Conservation (phyloP, 257 asterid species). For the Haberlea rhodopensis region DNA sequence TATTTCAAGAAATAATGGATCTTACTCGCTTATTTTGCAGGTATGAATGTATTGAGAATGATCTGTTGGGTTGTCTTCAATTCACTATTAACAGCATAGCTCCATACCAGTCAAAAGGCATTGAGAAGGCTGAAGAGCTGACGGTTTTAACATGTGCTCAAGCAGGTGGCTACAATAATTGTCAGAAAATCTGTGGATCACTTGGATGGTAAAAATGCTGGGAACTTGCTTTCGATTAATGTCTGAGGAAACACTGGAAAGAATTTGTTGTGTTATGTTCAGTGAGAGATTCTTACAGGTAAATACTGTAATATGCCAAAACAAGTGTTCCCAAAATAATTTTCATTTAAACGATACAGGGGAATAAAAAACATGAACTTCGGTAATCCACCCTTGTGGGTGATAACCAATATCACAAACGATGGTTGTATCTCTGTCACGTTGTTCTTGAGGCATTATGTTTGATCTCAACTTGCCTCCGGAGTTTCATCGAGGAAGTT, state of each 20-base stretch:
- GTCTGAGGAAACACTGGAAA: not conserved
- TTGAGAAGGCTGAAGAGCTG: slow-evolving; percentile 80
- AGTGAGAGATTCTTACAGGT: not conserved
- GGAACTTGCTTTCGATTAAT: not conserved
- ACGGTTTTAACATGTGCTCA: slow-evolving; percentile 27
- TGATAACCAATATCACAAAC: too few species aligned
- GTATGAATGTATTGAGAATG: slow-evolving; percentile 93
- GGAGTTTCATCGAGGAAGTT: not conserved
- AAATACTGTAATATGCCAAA: too few species aligned
- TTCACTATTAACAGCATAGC: slow-evolving; percentile 66
- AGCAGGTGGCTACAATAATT: not conserved
- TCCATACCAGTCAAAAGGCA: slow-evolving; percentile 91
- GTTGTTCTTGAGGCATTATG: not conserved
- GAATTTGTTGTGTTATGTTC: not conserved
- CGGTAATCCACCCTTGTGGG: too few species aligned
- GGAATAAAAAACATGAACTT: too few species aligned
- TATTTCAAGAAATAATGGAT: slow-evolving; percentile 13
- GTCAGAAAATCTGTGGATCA: not conserved
- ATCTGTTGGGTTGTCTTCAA: slow-evolving; percentile 77
- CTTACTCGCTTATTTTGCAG: slow-evolving; percentile 51
- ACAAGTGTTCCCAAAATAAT: too few species aligned
- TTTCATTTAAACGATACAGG: too few species aligned
- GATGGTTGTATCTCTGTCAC: not conserved
- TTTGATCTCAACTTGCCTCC: not conserved
- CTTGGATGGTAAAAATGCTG: not conserved